Evolutionary conservation across 805 yeast genomes (phyloP), one percentile per base, ranked within the genome.

Genomic region (Teunomyces kruisii): DNA sequence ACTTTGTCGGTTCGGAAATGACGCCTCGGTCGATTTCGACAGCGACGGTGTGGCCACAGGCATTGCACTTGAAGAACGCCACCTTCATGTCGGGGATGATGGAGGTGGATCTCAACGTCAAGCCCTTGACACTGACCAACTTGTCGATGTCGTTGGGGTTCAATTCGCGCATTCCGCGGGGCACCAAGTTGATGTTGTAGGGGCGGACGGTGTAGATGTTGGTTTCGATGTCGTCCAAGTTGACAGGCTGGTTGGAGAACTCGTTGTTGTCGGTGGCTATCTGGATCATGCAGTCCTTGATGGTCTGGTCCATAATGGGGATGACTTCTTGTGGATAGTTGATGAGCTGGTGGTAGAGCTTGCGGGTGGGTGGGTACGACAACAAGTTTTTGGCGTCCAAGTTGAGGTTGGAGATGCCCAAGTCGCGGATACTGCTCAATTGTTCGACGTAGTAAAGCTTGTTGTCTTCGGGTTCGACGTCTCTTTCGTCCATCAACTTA

Each of bases 81-180:
- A 86, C 89, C 62, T 90, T 91, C 99, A 94, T 94, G 64, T 94
- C 99, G 9, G 99, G 99, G 41, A 94, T 88, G 30, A 94, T 82
- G 9, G 97, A 81, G 6, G 97, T 88, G 6, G 96, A 76, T 56
- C 99, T 78, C 42, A 94, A 72, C 0, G 90, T 95, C 36, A 94
- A 75, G 15, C 99, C 99, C 67, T 92, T 94, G 45, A 94, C 82
- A 41, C 88, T 79, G 8, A 94, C 96, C 47, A 94, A 75, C 61
- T 92, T 91, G 67, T 94, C 99, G 51, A 94, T 49, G 38, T 49
- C 47, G 43, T 53, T 52, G 14, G 55, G 54, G 27, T 49, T 55
- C 46, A 53, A 52, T 31, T 52, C 57, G 4, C 56, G 39, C 54
- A 50, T 52, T 19, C 52, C 57, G 15, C 45, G 48, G 9, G 75